Conservation (phyloP, 345 rosid species). For the Euphorbia peplus region DNA sequence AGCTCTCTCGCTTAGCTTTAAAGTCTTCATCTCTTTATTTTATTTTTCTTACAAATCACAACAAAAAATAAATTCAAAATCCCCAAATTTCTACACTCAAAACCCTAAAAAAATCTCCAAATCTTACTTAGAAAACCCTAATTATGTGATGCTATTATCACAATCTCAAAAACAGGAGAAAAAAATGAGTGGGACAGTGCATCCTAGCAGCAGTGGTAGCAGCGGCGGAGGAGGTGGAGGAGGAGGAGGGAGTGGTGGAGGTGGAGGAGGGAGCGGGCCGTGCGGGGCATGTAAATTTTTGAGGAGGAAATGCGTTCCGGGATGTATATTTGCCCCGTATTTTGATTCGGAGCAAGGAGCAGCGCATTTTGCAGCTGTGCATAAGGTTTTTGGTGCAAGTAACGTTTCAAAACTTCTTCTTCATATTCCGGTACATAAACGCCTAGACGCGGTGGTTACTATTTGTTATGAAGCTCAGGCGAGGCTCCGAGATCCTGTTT, state of each 20-base stretch:
- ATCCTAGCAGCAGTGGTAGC: slow-evolving; percentile 43
- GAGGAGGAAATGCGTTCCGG: slow-evolving; percentile 33
- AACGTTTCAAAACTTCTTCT: slow-evolving; percentile 31
- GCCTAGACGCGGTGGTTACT: slow-evolving; percentile 29
- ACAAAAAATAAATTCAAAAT: slow-evolving; percentile 10
- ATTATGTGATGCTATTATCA: background rate
- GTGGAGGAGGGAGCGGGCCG: slow-evolving; percentile 20
- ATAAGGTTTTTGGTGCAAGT: slow-evolving; percentile 35
- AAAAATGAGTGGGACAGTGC: slow-evolving; percentile 52
- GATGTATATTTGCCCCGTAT: slow-evolving; percentile 38
- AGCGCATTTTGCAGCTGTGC: slow-evolving; percentile 36
- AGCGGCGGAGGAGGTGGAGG: slow-evolving; percentile 30
- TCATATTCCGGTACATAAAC: slow-evolving; percentile 24
- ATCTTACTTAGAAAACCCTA: slow-evolving; percentile 12
- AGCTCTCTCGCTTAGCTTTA: slow-evolving; percentile 96
- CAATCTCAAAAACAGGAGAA: background rate
- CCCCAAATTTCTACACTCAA: background rate
- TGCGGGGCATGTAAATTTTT: slow-evolving; percentile 36
- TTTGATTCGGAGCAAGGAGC: slow-evolving; percentile 37
- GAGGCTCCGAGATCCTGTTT: slow-evolving; percentile 31
- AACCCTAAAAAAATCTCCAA: background rate
- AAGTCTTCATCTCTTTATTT: slow-evolving; percentile 54
- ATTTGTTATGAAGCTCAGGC: slow-evolving; percentile 33
- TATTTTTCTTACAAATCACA: background rate
- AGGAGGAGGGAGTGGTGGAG: background rate